Percentiles rank a stretch among this genome's conserved stretches.
Conservation (phyloP, 164 flowering plant genomes). For the Vitis rotundifolia region DNA sequence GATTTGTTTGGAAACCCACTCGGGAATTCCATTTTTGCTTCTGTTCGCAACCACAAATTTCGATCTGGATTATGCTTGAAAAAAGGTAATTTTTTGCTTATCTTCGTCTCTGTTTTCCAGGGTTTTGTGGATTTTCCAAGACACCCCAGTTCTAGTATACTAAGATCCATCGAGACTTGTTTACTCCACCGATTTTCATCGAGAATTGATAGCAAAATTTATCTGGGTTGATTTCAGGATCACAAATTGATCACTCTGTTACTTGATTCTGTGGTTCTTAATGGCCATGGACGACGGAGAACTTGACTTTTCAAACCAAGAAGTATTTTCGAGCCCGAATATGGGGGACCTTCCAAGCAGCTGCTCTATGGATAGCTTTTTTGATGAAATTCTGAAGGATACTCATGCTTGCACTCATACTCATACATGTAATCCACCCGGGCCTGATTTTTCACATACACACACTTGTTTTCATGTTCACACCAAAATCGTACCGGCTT, state of each 20-base stretch:
- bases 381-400: slow-evolving; percentile 69
- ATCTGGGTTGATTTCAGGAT: slow-evolving; percentile 18
- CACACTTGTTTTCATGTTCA: slow-evolving; percentile 97
- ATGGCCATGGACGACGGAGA: slow-evolving; percentile 80
- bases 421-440: slow-evolving; percentile 94
- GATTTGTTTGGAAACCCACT: neutral
- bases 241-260: neutral
- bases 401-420: slow-evolving; percentile 93
- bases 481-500: slow-evolving; percentile 71
- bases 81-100: neutral
- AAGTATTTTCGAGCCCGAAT: slow-evolving; percentile 44
- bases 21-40: neutral
- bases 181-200: neutral
- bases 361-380: slow-evolving; percentile 69
- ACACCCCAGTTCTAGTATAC: neutral
- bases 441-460: slow-evolving; percentile 87
- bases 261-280: neutral
- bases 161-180: neutral
- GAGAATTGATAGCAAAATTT: slow-evolving; percentile 1
- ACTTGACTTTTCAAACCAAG: slow-evolving; percentile 73
- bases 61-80: neutral
- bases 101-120: neutral
- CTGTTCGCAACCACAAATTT: neutral
- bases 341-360: slow-evolving; percentile 48
- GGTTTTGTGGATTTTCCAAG: neutral